Percentiles rank a stretch among this genome's conserved stretches.
These are phyloP conservation scores for Penicillium sp. DNA, from an alignment of 2,329 filamentous ascomycete genomes.

Conservation along the genomic window DNA sequence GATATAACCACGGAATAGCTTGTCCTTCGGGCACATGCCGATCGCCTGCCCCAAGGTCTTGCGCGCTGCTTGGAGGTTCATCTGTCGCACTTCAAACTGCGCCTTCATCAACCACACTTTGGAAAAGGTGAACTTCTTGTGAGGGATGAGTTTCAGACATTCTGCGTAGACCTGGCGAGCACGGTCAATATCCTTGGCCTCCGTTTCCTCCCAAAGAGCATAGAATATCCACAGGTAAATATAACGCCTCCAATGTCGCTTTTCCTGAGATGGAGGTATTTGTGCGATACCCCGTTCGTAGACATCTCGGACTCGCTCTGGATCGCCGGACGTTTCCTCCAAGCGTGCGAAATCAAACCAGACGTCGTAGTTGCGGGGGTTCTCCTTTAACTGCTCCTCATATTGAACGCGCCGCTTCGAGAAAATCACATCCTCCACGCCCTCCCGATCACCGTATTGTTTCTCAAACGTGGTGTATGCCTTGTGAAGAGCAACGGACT, in stretches of 20 bases:
- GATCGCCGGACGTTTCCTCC: slow-evolving; percentile 83
- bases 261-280: slow-evolving; percentile 92
- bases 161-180: slow-evolving; percentile 90
- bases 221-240: slow-evolving; percentile 99
- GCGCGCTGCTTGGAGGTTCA: slow-evolving; percentile 76
- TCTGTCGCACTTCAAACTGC: slow-evolving; percentile 89
- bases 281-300: slow-evolving; percentile 97
- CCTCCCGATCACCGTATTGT: slow-evolving; percentile 91
- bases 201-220: slow-evolving; percentile 90
- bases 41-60: slow-evolving; percentile 90
- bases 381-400: slow-evolving; percentile 91
- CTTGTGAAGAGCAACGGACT: slow-evolving; percentile 83
- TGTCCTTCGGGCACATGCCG: slow-evolving; percentile 95
- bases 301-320: slow-evolving; percentile 83
- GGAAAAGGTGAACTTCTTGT: slow-evolving; percentile 96
- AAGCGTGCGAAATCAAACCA: slow-evolving; percentile 96
- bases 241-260: slow-evolving; percentile 95
- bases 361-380: slow-evolving; percentile 92
- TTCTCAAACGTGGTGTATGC: slow-evolving; percentile 98
- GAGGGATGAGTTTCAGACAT: slow-evolving; percentile 84
- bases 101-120: slow-evolving; percentile 96
- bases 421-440: slow-evolving; percentile 94
- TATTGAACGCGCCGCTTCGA: slow-evolving; percentile 92
- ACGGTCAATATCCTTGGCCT: slow-evolving; percentile 76
- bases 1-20: slow-evolving; percentile 91